Percentiles rank a stretch among this genome's conserved stretches.
Conservation (phyloP, 148 eudicot species). For the Hydrangea macrophylla region DNA sequence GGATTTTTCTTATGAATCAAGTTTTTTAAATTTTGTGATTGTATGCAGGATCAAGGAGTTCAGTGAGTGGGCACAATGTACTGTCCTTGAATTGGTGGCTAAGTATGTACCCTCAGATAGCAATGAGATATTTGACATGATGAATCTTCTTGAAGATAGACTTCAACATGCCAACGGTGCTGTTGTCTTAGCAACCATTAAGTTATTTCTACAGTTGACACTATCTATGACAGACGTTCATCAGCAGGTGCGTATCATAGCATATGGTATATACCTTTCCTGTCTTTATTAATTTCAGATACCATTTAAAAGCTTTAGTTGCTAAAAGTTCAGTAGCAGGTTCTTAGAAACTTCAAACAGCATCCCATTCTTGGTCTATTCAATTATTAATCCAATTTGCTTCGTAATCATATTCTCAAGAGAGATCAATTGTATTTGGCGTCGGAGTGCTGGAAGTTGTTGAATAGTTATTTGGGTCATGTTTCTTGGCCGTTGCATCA, state of each 20-base stretch:
- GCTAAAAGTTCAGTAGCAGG: background rate
- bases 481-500: background rate
- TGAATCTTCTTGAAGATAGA: constrained; percentile 99
- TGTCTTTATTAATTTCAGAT: background rate
- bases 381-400: background rate
- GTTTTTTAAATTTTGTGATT: constrained; percentile 10
- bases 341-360: background rate
- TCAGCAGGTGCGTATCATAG: constrained; percentile 73
- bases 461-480: constrained; percentile 5
- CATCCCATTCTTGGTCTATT: background rate
- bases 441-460: background rate
- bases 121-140: constrained; percentile 92
- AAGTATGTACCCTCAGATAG: constrained; percentile 87
- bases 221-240: constrained; percentile 96
- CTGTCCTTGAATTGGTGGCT: constrained; percentile 86
- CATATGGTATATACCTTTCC: background rate
- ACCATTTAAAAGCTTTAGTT: background rate
- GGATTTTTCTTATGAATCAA: background rate
- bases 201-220: constrained; percentile 90
- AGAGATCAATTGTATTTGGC: constrained; percentile 3
- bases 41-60: constrained; percentile 85
- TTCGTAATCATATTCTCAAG: background rate
- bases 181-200: constrained; percentile 91
- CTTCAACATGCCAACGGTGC: constrained; percentile 99
- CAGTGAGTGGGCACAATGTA: constrained; percentile 98